These are phyloP conservation scores for Plasmodium reichenowi DNA, from an alignment of 169 alveolate species.

Conservation along the genomic window DNA sequence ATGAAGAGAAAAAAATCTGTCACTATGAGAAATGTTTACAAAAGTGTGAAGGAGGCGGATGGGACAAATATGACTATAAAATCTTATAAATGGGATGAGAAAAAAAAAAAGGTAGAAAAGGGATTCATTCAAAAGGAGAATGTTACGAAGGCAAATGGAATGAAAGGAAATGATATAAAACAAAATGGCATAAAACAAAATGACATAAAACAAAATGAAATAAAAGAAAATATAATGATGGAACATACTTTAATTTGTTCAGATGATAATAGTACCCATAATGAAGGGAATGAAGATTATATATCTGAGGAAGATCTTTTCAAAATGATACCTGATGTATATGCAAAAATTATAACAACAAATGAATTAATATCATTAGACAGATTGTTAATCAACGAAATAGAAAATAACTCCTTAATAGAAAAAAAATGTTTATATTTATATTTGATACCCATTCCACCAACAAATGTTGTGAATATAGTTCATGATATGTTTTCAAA, in stretches of 20 bases:
- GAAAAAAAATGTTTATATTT: conserved; percentile 63
- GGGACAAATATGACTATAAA: background rate
- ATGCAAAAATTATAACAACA: conserved; percentile 61
- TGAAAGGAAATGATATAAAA: too few species aligned
- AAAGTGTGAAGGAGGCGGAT: conserved; percentile 6
- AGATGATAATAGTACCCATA: background rate
- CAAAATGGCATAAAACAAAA: background rate
- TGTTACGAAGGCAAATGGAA: background rate
- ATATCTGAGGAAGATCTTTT: background rate
- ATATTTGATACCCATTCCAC: conserved; percentile 75
- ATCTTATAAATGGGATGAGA: background rate
- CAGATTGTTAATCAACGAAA: conserved; percentile 48
- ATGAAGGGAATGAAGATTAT: background rate
- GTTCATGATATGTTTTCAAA: conserved; percentile 67
- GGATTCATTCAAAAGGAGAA: background rate
- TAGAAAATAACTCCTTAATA: conserved; percentile 60
- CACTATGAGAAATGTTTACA: background rate
- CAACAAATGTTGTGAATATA: conserved; percentile 53
- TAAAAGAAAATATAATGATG: background rate
- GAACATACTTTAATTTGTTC: background rate
- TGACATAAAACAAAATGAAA: background rate
- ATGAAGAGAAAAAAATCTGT: conserved; percentile 14
- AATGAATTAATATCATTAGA: conserved; percentile 71
- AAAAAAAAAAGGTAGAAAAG: background rate
- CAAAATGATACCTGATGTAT: conserved; percentile 33